These are phyloP conservation scores for Parascedosporium putredinis DNA, from an alignment of 2,329 filamentous ascomycete species.

Conservation along the genomic window DNA sequence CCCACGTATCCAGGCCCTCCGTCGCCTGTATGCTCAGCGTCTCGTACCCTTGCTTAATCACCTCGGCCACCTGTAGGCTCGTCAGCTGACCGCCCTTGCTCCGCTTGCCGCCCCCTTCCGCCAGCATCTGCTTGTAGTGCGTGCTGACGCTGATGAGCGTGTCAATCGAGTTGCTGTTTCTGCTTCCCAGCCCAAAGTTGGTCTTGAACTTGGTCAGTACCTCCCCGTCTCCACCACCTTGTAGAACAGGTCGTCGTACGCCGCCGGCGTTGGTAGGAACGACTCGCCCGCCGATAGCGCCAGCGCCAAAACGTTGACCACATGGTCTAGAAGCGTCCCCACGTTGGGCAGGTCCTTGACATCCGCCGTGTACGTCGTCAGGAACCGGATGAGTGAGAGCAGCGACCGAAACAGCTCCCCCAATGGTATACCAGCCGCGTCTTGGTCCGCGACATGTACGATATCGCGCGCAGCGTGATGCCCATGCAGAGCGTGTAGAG, in stretches of 20 bases:
- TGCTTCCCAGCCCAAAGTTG: conserved; percentile 52
- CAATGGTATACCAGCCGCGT: conserved; percentile 84
- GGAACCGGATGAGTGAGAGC: conserved; percentile 77
- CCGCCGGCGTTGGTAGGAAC: conserved; percentile 76
- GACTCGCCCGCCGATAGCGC: conserved; percentile 79
- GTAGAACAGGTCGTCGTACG: conserved; percentile 97
- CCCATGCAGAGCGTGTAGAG: conserved; percentile 76
- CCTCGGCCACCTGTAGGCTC: conserved; percentile 71
- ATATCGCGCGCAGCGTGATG: conserved; percentile 72
- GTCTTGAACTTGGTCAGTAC: conserved; percentile 72
- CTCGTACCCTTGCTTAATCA: conserved; percentile 95
- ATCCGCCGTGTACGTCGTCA: conserved; percentile 76
- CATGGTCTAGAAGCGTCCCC: conserved; percentile 61
- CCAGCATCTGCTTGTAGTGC: conserved; percentile 79
- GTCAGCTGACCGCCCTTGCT: conserved; percentile 46
- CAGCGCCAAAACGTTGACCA: conserved; percentile 75
- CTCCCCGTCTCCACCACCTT: conserved; percentile 92
- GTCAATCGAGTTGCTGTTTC: conserved; percentile 62
- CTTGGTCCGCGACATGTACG: conserved; percentile 71
- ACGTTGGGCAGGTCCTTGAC: conserved; percentile 59
- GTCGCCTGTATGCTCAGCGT: conserved; percentile 84
- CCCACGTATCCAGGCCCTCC: conserved; percentile 79
- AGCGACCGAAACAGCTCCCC: conserved; percentile 87
- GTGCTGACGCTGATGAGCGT: conserved; percentile 72
- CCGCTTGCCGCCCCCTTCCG: conserved; percentile 41